phyloP scores from a whole-genome alignment of 805 yeast genomes.

The Metschnikowia corniflorae region DNA sequence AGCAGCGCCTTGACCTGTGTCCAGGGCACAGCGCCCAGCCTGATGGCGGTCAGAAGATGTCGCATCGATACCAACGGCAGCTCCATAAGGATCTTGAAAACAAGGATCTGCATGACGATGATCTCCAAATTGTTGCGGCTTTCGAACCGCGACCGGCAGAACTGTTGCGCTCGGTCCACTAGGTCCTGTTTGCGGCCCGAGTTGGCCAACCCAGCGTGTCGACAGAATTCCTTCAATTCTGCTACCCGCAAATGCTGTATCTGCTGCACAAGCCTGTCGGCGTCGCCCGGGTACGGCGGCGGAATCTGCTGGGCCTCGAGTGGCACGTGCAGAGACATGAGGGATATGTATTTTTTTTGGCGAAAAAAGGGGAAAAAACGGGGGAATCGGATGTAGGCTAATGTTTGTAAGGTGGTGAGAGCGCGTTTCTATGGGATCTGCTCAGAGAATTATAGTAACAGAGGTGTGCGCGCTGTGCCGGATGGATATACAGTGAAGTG shows the following conservation, averaged over 20 bases:
- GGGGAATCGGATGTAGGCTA: too few species aligned
- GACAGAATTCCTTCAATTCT: slow-evolving; percentile 51
- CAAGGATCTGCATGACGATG: slow-evolving; percentile 42
- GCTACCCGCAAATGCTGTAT: slow-evolving; percentile 27
- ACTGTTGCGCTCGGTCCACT: slow-evolving; percentile 49
- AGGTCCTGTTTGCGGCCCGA: slow-evolving; percentile 63
- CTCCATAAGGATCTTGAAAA: slow-evolving; percentile 30
- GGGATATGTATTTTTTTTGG: too few species aligned
- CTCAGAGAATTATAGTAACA: too few species aligned
- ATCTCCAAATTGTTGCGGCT: slow-evolving; percentile 42
- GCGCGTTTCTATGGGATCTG: too few species aligned
- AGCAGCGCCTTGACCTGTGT: slow-evolving; percentile 9
- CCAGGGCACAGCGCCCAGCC: slow-evolving; percentile 22
- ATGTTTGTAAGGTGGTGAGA: too few species aligned
- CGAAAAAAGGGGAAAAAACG: too few species aligned
- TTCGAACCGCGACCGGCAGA: slow-evolving; percentile 39
- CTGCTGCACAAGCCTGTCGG: too few species aligned
- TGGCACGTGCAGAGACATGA: too few species aligned
- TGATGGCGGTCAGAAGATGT: slow-evolving; percentile 26
- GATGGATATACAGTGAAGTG: too few species aligned
- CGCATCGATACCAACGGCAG: slow-evolving; percentile 37
- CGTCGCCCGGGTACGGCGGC: too few species aligned
- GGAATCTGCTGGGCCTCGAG: too few species aligned
- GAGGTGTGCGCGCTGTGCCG: too few species aligned
- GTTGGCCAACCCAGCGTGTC: slow-evolving; percentile 45